Evolutionary conservation across 768 basidiomycete species (phyloP), one percentile per base, ranked within the genome.

Genomic region (Lactarius psammicola): DNA sequence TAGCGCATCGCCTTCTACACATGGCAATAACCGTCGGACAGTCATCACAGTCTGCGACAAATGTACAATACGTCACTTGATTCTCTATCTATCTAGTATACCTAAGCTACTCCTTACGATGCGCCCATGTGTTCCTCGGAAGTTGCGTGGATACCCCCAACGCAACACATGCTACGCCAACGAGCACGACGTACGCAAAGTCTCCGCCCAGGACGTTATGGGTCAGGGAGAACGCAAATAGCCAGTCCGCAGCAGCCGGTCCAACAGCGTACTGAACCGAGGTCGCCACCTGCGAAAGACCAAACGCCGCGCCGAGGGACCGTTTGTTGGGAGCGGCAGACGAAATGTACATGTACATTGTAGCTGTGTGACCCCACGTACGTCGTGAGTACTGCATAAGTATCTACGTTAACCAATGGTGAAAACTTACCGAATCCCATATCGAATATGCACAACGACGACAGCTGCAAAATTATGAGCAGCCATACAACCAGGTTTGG

Each of bases 251-350:
- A 4, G 78, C 70, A n/a, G 83, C 82, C 5, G 86, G 86, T n/a
- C 87, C 88, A 61, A 82, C 63, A 30, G 76, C 64, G 53, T 79
- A 77, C 74, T 75, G 75, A 63, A 78, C 70, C 36, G 78, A 78
- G 40, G 75, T 72, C 36, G 68, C 64, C 64, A 73, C 70, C 80
- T 81, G 75, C 23, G 73, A 69, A 18, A 76, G 40, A 64, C 88
- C 89, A 68, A 89, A 89, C n/a, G 85, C 87, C 1, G 87, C 83
- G 11, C 88, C 88, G 8, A 89, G 79, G 9, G 86, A 83, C 10
- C 83, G 81, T 28, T 80, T 80, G 61, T 87, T 87, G 2, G 89
- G 87, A 0, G 88, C 78, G 15, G 88, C 80, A 7, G 83, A 83
- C 10, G 82, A 80, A 63, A 90, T 85, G 67, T 85, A 87, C 59